phyloP scores from a whole-genome alignment of 2,329 filamentous ascomycete species.

The Phaeosphaeria sp. region DNA sequence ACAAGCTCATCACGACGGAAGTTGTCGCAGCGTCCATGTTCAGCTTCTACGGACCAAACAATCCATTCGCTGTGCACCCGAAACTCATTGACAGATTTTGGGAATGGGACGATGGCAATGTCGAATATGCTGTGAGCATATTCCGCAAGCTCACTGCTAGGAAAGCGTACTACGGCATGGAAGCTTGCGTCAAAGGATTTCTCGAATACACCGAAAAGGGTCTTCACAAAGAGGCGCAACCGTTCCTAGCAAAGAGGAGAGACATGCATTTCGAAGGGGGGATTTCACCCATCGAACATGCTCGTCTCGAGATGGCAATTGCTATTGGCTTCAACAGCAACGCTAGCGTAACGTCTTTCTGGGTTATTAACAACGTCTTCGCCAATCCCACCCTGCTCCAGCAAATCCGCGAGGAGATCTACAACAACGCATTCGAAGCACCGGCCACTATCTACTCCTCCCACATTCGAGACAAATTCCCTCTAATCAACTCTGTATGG shows the following conservation, averaged over 20 bases:
- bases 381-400: conserved; percentile 48
- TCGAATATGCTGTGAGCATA: conserved; percentile 37
- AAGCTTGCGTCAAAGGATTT: conserved; percentile 36
- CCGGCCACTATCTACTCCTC: conserved; percentile 46
- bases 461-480: conserved; percentile 49
- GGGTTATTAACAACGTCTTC: conserved; percentile 55
- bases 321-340: conserved; percentile 51
- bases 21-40: conserved; percentile 47
- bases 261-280: conserved; percentile 23
- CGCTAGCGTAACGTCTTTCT: conserved; percentile 54
- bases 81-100: conserved; percentile 50
- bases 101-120: conserved; percentile 50
- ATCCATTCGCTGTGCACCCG: conserved; percentile 50
- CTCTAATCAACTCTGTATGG: conserved; percentile 55
- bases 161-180: conserved; percentile 47
- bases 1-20: conserved; percentile 35
- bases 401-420: conserved; percentile 52
- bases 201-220: conserved; percentile 34
- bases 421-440: conserved; percentile 22
- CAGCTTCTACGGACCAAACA: conserved; percentile 54
- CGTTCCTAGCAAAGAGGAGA: conserved; percentile 32
- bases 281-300: conserved; percentile 21
- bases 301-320: conserved; percentile 32
- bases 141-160: conserved; percentile 48
- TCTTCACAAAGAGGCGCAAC: conserved; percentile 24